phyloP scores from a whole-genome alignment of 2,329 filamentous ascomycete genomes.

The Piedraia hortae region DNA sequence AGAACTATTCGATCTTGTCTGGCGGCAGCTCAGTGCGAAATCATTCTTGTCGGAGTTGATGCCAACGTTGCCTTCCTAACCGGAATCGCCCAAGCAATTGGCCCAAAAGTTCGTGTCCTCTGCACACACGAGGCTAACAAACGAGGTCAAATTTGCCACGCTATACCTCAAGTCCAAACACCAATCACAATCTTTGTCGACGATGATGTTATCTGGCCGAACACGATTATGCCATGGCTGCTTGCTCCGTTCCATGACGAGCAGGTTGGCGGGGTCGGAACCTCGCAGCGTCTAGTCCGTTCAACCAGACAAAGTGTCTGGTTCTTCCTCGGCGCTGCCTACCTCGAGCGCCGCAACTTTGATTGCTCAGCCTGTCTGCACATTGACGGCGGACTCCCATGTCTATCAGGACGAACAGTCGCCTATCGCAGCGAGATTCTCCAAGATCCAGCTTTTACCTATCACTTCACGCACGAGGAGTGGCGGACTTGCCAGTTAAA shows the following conservation, averaged over 20 bases:
- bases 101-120: slow-evolving; percentile 41
- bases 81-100: slow-evolving; percentile 27
- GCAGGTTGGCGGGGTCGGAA: slow-evolving; percentile 68
- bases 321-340: slow-evolving; percentile 77
- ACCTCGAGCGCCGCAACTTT: slow-evolving; percentile 83
- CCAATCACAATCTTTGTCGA: slow-evolving; percentile 77
- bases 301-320: slow-evolving; percentile 37
- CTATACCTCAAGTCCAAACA: slow-evolving; percentile 61
- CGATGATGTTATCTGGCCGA: slow-evolving; percentile 83
- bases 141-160: slow-evolving; percentile 73
- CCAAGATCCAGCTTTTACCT: slow-evolving; percentile 57
- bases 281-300: slow-evolving; percentile 62
- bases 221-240: slow-evolving; percentile 67
- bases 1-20: slow-evolving; percentile 57
- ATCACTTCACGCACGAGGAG: slow-evolving; percentile 73
- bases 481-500: slow-evolving; percentile 77
- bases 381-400: slow-evolving; percentile 85
- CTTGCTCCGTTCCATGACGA: slow-evolving; percentile 72
- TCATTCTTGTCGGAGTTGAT: slow-evolving; percentile 70
- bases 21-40: slow-evolving; percentile 36
- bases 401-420: slow-evolving; percentile 80
- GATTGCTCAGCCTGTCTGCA: slow-evolving; percentile 89
- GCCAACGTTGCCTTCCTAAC: slow-evolving; percentile 35
- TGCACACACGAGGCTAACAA: slow-evolving; percentile 76
- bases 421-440: slow-evolving; percentile 78